Base-by-base conservation (phyloP, 768 basidiomycete species). In the Suillus alpinus region DNA sequence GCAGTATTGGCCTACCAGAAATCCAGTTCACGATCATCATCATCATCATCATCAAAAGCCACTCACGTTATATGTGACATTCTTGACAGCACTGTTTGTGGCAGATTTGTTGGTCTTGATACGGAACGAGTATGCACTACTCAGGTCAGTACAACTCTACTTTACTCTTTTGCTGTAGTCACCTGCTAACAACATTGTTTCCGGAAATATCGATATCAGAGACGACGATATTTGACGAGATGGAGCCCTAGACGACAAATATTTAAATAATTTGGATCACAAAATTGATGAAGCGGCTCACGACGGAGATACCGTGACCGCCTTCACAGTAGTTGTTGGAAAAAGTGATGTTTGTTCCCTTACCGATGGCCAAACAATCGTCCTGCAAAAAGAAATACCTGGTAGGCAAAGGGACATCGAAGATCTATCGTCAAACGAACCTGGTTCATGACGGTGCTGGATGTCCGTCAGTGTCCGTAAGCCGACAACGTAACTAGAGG, bases 301-400 rank as follows among this genome's bases (percentile, higher is more conserved):
- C 77, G 31, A 89, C 77, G 4, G 85, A 86, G 62, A 87, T 83
- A 32, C 88, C 87, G 53, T 91, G 88, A 3, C 88, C 87, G 31
- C 78, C 77, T 3, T 73, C 71, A 71, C 88, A 89, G 26, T 69
- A 69, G 68, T 87, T 86, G 29, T 80, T 68, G 58, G 73, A 72
- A 73, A 88, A 78, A 29, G 73, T 41, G 49, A 84, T 81, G 62
- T 80, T 81, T 6, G 73, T 61, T 16, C 80, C 80, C 23, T 57
- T 59, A 65, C 78, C 79, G 65, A 83, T 76, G 20, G 88, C 85
- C 29, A 89, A 72, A 67, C 86, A 89, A 65, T 89, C 87, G 60
- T 89, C 86, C 80, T 72, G 70, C 70, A 62, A 60, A n/a, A 40
- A 58, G 26, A 40, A 18, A 55, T 26, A 39, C 16, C 9, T 55